These are phyloP conservation scores for Nematodospora anomalae DNA, from an alignment of 1,139 yeast species.

Conservation along the genomic window DNA sequence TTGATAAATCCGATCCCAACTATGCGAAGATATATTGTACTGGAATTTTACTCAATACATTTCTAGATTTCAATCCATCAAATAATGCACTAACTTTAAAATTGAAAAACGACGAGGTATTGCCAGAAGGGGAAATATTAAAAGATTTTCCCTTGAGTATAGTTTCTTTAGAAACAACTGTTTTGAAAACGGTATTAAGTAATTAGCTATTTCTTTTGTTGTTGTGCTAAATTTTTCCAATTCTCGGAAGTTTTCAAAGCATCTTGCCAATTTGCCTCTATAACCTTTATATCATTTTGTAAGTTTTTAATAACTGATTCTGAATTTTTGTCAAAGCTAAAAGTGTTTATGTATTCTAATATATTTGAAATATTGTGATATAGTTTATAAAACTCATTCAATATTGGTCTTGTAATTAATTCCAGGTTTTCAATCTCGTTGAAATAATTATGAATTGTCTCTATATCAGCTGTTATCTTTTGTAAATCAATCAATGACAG, in stretches of 20 bases:
- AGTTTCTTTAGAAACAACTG: slow-evolving; percentile 35
- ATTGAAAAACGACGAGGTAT: slow-evolving; percentile 14
- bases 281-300: slow-evolving; percentile 35
- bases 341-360: slow-evolving; percentile 6
- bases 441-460: slow-evolving; percentile 21
- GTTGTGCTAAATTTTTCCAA: slow-evolving; percentile 35
- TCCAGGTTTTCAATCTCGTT: slow-evolving; percentile 43
- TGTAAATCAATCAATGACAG: slow-evolving; percentile 33
- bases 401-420: slow-evolving; percentile 34
- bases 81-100: slow-evolving; percentile 21
- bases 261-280: slow-evolving; percentile 43
- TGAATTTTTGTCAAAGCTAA: slow-evolving; percentile 6
- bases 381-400: slow-evolving; percentile 29
- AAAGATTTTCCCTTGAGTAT: slow-evolving; percentile 34
- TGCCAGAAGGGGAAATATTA: slow-evolving; percentile 20
- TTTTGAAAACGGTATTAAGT: slow-evolving; percentile 17
- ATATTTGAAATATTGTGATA: slow-evolving; percentile 26
- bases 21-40: slow-evolving; percentile 28
- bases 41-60: slow-evolving; percentile 34
- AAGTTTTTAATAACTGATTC: slow-evolving; percentile 25
- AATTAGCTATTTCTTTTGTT: not conserved
- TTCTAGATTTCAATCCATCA: slow-evolving; percentile 21
- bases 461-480: slow-evolving; percentile 20
- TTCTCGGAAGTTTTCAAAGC: slow-evolving; percentile 49
- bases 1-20: slow-evolving; percentile 15